A percentile compares a stretch with the other conserved stretches of the same genome.
phyloP scores from a whole-genome alignment of 2,329 filamentous ascomycete genomes.

The Trichoderma pleuroti region DNA sequence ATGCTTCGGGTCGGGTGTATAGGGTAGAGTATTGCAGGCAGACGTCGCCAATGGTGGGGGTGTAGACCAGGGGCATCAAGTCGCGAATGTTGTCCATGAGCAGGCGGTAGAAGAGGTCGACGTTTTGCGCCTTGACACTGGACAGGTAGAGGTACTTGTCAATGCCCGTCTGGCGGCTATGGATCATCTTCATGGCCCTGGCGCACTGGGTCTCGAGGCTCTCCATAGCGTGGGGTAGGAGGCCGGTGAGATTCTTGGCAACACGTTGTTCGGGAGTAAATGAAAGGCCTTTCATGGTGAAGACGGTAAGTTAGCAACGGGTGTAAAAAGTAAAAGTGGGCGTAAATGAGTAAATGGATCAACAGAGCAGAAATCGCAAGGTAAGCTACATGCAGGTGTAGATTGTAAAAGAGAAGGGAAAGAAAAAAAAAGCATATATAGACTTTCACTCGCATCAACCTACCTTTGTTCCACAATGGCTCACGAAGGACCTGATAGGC shows the following conservation, averaged over 20 bases:
- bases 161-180: slow-evolving; percentile 63
- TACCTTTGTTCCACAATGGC: slow-evolving; percentile 65
- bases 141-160: slow-evolving; percentile 85
- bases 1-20: slow-evolving; percentile 89
- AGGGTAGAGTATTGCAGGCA: slow-evolving; percentile 95
- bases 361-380: background rate
- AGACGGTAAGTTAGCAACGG: slow-evolving; percentile 2
- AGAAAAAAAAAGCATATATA: background rate
- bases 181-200: slow-evolving; percentile 71
- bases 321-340: background rate
- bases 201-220: slow-evolving; percentile 57
- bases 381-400: background rate
- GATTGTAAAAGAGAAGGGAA: background rate
- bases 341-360: background rate
- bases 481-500: slow-evolving; percentile 61
- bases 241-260: slow-evolving; percentile 61
- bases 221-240: slow-evolving; percentile 63
- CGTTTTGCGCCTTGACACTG: slow-evolving; percentile 69
- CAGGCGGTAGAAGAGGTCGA: slow-evolving; percentile 78
- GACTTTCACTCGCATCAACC: background rate
- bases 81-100: slow-evolving; percentile 74
- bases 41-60: slow-evolving; percentile 89
- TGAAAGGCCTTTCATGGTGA: slow-evolving; percentile 50
- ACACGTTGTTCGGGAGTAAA: slow-evolving; percentile 63
- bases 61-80: slow-evolving; percentile 81